Percentiles rank a stretch among this genome's conserved stretches.
Conservation (phyloP, 2,329 filamentous ascomycete genomes). For the Epichloe amarillans region DNA sequence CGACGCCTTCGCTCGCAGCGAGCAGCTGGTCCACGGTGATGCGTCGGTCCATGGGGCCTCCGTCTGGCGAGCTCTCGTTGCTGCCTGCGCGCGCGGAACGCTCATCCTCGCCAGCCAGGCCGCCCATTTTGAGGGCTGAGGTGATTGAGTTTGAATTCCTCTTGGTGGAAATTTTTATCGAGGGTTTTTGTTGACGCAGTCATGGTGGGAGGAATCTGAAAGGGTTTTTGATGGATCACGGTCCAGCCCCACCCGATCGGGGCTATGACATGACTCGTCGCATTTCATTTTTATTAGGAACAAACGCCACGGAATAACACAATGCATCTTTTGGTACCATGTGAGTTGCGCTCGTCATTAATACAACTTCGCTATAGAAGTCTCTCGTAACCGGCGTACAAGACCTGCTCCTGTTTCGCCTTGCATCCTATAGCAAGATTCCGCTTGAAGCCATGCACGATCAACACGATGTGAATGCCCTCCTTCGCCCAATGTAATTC, state of each 20-base stretch:
- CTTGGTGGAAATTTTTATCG: no score
- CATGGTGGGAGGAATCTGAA: not conserved
- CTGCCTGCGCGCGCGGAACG: not conserved
- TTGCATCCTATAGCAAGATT: not conserved
- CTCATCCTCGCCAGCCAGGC: not conserved
- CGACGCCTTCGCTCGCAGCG: slow-evolving; percentile 6
- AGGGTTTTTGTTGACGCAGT: no score
- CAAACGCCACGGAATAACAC: not conserved
- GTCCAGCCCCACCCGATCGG: not conserved
- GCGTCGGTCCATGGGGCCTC: not conserved
- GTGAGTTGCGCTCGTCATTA: not conserved
- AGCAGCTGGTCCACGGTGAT: slow-evolving; percentile 9
- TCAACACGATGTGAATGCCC: not conserved
- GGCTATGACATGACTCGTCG: not conserved
- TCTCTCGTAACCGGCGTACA: not conserved
- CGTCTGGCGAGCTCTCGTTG: not conserved
- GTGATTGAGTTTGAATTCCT: not conserved
- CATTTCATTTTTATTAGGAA: not conserved
- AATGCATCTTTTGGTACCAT: not conserved
- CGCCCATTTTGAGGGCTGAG: not conserved
- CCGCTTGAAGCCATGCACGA: not conserved
- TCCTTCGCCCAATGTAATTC: not conserved
- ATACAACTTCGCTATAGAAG: not conserved
- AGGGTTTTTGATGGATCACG: not conserved
- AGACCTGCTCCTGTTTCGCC: not conserved